Evolutionary conservation across 257 asterid species (phyloP).

Genomic region (Capsicum chinense): DNA sequence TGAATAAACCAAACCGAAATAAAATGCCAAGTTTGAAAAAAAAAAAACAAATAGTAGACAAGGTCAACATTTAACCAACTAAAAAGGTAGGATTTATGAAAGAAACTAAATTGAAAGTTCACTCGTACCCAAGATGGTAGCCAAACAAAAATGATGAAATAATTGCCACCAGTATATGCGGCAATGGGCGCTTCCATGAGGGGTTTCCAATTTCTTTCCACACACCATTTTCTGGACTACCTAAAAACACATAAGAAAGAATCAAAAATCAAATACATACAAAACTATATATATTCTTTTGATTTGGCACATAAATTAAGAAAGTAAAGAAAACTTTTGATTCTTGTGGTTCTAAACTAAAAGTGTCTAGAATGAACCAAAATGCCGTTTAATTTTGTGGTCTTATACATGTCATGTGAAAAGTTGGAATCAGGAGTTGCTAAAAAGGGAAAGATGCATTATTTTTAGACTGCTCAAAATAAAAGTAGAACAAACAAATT

Average conservation of each 20-base stretch:
- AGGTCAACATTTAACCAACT: conserved; percentile 1
- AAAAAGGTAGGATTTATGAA: background rate
- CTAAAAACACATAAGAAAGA: conserved; percentile 44
- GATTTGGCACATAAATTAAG: too few species aligned
- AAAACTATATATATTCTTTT: too few species aligned
- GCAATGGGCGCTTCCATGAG: conserved; percentile 88
- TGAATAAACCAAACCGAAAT: conserved; percentile 41
- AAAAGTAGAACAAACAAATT: too few species aligned
- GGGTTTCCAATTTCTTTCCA: conserved; percentile 65
- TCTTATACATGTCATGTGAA: too few species aligned
- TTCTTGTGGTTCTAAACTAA: too few species aligned
- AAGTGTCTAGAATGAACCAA: too few species aligned
- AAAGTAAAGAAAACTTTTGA: too few species aligned
- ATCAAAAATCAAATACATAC: background rate
- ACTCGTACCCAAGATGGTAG: conserved; percentile 89
- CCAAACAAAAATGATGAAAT: conserved; percentile 85
- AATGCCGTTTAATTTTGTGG: too few species aligned
- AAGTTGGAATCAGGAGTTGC: too few species aligned
- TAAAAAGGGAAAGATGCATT: too few species aligned
- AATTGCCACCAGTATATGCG: conserved; percentile 87
- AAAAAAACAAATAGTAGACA: background rate
- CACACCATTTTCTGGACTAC: conserved; percentile 40
- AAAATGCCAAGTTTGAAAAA: conserved; percentile 22
- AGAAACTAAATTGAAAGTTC: conserved; percentile 29
- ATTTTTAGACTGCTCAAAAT: too few species aligned